Base-by-base conservation (phyloP, 352 stramenopile species). In the Pythium grandisporangium region DNA sequence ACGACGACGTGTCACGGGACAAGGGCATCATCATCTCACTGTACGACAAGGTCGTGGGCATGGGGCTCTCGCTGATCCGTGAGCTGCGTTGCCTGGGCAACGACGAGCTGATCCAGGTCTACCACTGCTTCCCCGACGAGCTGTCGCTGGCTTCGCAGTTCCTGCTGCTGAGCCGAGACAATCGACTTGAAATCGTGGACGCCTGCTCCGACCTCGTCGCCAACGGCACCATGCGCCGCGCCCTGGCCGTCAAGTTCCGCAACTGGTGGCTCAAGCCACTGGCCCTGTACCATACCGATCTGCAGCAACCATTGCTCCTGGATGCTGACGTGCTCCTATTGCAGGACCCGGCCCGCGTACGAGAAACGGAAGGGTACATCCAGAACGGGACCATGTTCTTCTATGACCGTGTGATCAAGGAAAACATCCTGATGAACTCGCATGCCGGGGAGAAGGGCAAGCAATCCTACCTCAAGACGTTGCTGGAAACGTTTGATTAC, bases 1-100 rank as follows among this genome's bases (percentile, higher is more conserved):
- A n/a, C n/a, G n/a, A n/a, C n/a, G n/a, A n/a, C n/a, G n/a, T n/a
- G n/a, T n/a, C n/a, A n/a, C n/a, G n/a, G n/a, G n/a, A n/a, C n/a
- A n/a, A 20, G 6, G 46, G 46, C 37, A 46, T 53, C 23, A 17
- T 80, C 39, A 23, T 74, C 39, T 66, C 51, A 43, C 61, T 79
- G 21, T 58, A 79, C 53, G 54, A 83, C 34, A 54, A 50, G 24
- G 70, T 82, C 30, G 53, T 76, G 38, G 48, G 61, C 5, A 70
- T 83, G 53, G 70, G 63, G 6, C 45, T 68, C 46, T 83, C 70
- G 20, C 64, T 84, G 24, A 78, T 84, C 53, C 59, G 59, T 4
- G 67, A 84, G 41, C 51, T 71, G 19, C 57, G 61, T 14, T 63
- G 58, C 17, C 46, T 65, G 2, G 61, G 57, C 0, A 70, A 70